These are phyloP conservation scores for Backusella circina DNA, from an alignment of 192 early-diverging fungal genomes.

Conservation along the genomic window DNA sequence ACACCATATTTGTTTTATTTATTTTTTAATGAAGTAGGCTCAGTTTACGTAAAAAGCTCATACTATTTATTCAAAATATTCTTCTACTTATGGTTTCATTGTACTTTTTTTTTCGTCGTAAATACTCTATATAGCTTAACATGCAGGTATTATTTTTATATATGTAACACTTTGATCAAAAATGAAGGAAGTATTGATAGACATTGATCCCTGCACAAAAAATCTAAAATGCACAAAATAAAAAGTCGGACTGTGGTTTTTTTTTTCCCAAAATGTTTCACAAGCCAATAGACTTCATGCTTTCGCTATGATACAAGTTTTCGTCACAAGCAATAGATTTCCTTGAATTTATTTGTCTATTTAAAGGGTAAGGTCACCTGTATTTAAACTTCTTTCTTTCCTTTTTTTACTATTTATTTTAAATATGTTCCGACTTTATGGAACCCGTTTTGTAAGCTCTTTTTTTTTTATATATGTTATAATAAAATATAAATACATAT, in stretches of 20 bases:
- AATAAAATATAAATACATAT: background rate
- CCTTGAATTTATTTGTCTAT: background rate
- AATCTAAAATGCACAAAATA: background rate
- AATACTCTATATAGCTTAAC: background rate
- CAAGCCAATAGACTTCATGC: conserved; percentile 7
- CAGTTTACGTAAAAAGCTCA: background rate
- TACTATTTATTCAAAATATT: background rate
- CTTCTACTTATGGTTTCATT: background rate
- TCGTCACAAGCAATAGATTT: conserved; percentile 6
- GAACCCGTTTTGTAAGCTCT: background rate
- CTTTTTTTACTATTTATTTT: background rate
- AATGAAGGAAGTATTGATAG: background rate
- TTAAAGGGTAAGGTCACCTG: background rate
- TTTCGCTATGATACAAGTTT: conserved; percentile 4
- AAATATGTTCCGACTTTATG: background rate
- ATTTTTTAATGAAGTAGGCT: background rate
- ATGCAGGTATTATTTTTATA: background rate
- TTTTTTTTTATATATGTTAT: background rate
- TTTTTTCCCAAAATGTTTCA: background rate
- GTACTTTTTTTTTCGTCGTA: background rate
- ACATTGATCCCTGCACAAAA: background rate
- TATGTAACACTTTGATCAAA: background rate
- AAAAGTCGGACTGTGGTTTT: background rate
- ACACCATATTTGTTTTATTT: background rate
- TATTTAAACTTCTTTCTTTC: background rate